These are phyloP conservation scores for Globisporangium uncinulatum DNA, from an alignment of 352 stramenopile genomes.

Conservation along the genomic window DNA sequence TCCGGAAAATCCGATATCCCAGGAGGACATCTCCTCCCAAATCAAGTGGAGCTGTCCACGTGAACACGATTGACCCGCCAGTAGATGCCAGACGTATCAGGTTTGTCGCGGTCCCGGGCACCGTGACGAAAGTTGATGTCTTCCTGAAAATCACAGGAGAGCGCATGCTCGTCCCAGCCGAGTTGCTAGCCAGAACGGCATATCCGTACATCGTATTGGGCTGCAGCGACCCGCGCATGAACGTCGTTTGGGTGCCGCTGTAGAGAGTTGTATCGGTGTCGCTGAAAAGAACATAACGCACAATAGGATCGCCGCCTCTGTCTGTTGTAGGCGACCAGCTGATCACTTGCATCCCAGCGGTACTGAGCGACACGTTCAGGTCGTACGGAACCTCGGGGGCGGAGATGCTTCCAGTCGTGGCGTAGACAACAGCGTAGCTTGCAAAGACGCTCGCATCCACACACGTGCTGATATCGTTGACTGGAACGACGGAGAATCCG, in stretches of 20 bases:
- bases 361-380: slow-evolving; percentile 23
- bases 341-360: slow-evolving; percentile 38
- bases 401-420: slow-evolving; percentile 22
- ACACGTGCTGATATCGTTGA: slow-evolving; percentile 57
- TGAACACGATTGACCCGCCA: slow-evolving; percentile 37
- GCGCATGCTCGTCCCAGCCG: slow-evolving; percentile 24
- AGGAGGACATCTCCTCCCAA: slow-evolving; percentile 30
- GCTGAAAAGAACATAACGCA: slow-evolving; percentile 35
- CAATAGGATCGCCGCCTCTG: slow-evolving; percentile 21
- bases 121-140: slow-evolving; percentile 18
- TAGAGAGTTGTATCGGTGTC: slow-evolving; percentile 24
- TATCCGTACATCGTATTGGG: slow-evolving; percentile 45
- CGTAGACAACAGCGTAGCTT: slow-evolving; percentile 26
- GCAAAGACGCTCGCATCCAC: slow-evolving; percentile 19
- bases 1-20: slow-evolving; percentile 36
- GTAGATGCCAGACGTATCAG: slow-evolving; percentile 9
- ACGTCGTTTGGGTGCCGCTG: slow-evolving; percentile 34
- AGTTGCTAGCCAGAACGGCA: slow-evolving; percentile 33
- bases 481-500: slow-evolving; percentile 36
- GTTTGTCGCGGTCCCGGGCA: slow-evolving; percentile 23
- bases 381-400: slow-evolving; percentile 28
- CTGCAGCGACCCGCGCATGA: slow-evolving; percentile 23
- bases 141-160: slow-evolving; percentile 14
- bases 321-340: slow-evolving; percentile 35
- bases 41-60: slow-evolving; percentile 38